Base-by-base conservation (phyloP, 2,329 filamentous ascomycete species). In the Fusarium luffae region DNA sequence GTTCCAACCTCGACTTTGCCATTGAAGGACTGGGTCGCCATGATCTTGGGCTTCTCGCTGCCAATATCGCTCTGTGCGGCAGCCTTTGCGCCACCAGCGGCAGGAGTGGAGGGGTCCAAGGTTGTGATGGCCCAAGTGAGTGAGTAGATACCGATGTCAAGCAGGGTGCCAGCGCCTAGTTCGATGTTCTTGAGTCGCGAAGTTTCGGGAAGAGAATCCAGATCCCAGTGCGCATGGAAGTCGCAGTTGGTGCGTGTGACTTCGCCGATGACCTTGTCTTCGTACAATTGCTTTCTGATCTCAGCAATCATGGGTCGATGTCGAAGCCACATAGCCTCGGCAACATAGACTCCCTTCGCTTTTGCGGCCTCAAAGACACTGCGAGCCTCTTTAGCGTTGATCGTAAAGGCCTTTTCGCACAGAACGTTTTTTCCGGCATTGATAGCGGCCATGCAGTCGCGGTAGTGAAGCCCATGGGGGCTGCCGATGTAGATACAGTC, bases 181-280 rank as follows among this genome's bases (percentile, higher is more conserved):
- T 54, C 37, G 2, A 43, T 8, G 14, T 43, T 54, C 25, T 43
- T 43, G 2, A 54, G 40, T 14, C 40, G 37, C 27, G 40, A 54
- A 23, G 19, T 32, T 1, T 43, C 51, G 1, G 37, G 40, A 4
- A 54, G 14, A 21, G 25, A 4, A 25, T 43, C 50, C 3, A 51
- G 8, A 9, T 51, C 49, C 21, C 21, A 51, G 5, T 27, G 7
- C 14, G 49, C 49, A 2, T 51, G 49, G 13, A 51, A 54, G 11
- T 43, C n/a, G 12, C 51, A 42, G 16, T n/a, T 43, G 1, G 51
- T 51, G 7, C 62, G 57, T 3, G 50, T 56, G 1, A 61, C 50
- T 7, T 41, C 34, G 5, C 50, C 62, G 63, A 88, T 85, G 81
- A 28, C 85, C 85, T 4, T 80, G 78, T 51, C 34, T 55, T 79